Evolutionary conservation across 2,329 filamentous ascomycete genomes (phyloP), one percentile per base, ranked within the genome.

Genomic region (Xylaria sp.): DNA sequence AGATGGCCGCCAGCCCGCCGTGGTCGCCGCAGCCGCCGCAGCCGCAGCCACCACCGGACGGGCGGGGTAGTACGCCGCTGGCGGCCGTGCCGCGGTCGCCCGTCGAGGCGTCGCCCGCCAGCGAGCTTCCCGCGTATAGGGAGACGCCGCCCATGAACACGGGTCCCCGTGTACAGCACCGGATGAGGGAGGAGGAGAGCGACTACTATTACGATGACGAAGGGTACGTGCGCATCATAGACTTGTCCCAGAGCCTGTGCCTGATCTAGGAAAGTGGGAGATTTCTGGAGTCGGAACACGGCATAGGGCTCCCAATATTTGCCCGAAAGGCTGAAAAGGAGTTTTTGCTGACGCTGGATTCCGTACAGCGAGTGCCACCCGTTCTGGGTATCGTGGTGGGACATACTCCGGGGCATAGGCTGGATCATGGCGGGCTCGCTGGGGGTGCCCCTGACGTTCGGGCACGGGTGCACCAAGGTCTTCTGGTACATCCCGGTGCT

Each of bases 311-410:
- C n/a, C n/a, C n/a, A n/a, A n/a, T n/a, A n/a, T n/a, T n/a, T n/a
- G n/a, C n/a, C n/a, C n/a, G n/a, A n/a, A n/a, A n/a, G n/a, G n/a
- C n/a, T n/a, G n/a, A n/a, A n/a, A n/a, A n/a, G n/a, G n/a, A n/a
- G n/a, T n/a, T n/a, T n/a, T n/a, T n/a, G n/a, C n/a, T n/a, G n/a
- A n/a, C n/a, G n/a, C n/a, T n/a, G n/a, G n/a, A n/a, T n/a, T n/a
- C n/a, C n/a, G n/a, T n/a, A n/a, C n/a, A n/a, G n/a, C 19, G 52
- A 48, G n/a, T 60, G 49, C 19, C 61, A 63, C 19, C 61, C 61
- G n/a, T 61, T 63, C 49, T 61, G 59, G 61, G 53, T 47, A 16
- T 48, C 50, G 16, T 61, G 59, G 56, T 43, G 44, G 29, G 61
- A 63, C 20, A 54, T 63, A 7, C 2, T 54, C 1, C 37, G 22